Conservation (phyloP, 176 grass and related monocot genomes). For the Calamus simplicifolius region DNA sequence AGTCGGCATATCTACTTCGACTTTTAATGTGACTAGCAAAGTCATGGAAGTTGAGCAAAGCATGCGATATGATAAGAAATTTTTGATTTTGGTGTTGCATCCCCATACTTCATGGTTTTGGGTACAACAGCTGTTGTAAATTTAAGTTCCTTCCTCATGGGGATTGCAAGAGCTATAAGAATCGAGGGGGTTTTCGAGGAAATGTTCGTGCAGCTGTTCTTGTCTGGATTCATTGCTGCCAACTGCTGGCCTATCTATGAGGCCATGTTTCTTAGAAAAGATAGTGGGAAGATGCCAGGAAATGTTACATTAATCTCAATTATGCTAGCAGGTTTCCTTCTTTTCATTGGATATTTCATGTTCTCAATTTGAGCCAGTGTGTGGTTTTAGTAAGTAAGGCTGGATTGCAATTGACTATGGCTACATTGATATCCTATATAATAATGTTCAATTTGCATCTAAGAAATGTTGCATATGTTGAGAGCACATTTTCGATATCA, state of each 20-base stretch:
- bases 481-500: too few species aligned
- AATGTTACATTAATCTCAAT: slow-evolving; percentile 6
- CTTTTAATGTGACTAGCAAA: slow-evolving; percentile 37
- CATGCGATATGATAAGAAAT: slow-evolving; percentile 4
- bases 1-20: slow-evolving; percentile 5
- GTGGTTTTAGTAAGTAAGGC: too few species aligned
- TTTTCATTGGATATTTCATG: slow-evolving; percentile 1
- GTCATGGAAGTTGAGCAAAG: slow-evolving; percentile 34
- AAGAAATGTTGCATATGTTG: too few species aligned
- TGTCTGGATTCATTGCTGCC: slow-evolving; percentile 20
- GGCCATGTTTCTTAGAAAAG: slow-evolving; percentile 32
- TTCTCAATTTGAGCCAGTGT: not conserved
- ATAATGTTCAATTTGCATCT: too few species aligned
- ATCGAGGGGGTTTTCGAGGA: slow-evolving; percentile 1
- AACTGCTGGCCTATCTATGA: slow-evolving; percentile 37
- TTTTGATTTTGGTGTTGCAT: slow-evolving; percentile 24
- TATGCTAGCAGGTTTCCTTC: not conserved
- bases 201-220: slow-evolving; percentile 31
- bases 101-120: slow-evolving; percentile 31
- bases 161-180: slow-evolving; percentile 9
- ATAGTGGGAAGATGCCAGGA: slow-evolving; percentile 32
- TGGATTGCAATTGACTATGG: too few species aligned
- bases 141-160: slow-evolving; percentile 16
- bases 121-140: slow-evolving; percentile 13
- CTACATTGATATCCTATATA: too few species aligned